A percentile compares a stretch with the other conserved stretches of the same genome.
Conservation (phyloP, 2,329 filamentous ascomycete species). For the Capronia epimyces region DNA sequence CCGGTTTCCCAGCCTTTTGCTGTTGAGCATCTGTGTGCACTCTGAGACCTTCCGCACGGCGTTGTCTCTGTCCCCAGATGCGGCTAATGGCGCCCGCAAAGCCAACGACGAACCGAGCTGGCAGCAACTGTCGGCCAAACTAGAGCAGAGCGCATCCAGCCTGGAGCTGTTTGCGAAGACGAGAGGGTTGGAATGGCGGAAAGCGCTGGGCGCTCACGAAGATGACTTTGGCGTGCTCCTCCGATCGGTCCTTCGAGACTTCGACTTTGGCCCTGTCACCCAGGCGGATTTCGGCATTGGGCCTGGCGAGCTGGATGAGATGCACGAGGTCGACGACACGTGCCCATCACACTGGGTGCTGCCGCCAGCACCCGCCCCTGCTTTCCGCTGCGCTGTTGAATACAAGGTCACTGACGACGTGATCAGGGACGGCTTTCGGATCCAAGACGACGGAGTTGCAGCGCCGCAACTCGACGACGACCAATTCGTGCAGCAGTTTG, state of each 20-base stretch:
- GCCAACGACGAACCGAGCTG: neutral
- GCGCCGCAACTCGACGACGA: neutral
- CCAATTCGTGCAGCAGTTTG: constrained; percentile 3
- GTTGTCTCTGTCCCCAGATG: neutral
- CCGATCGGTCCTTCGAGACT: constrained; percentile 4
- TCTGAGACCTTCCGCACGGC: constrained; percentile 14
- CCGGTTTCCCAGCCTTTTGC: constrained; percentile 3
- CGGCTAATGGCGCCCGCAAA: neutral
- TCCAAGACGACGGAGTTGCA: neutral
- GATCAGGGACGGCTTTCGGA: neutral
- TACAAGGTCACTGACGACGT: constrained; percentile 12
- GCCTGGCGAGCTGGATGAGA: constrained; percentile 1
- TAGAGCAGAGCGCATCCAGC: constrained; percentile 5
- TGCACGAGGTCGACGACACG: constrained; percentile 6
- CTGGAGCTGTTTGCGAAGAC: constrained; percentile 21
- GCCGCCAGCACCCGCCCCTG: neutral
- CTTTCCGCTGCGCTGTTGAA: constrained; percentile 3
- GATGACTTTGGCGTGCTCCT: constrained; percentile 10
- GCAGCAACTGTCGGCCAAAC: neutral
- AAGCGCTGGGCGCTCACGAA: constrained; percentile 1
- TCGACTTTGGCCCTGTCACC: neutral
- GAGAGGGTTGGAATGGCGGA: constrained; percentile 9
- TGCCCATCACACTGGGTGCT: constrained; percentile 16
- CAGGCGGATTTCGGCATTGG: constrained; percentile 13
- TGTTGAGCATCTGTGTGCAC: constrained; percentile 22